Base-by-base conservation (phyloP, 441 rosid genomes). In the Omphalea diandra region DNA sequence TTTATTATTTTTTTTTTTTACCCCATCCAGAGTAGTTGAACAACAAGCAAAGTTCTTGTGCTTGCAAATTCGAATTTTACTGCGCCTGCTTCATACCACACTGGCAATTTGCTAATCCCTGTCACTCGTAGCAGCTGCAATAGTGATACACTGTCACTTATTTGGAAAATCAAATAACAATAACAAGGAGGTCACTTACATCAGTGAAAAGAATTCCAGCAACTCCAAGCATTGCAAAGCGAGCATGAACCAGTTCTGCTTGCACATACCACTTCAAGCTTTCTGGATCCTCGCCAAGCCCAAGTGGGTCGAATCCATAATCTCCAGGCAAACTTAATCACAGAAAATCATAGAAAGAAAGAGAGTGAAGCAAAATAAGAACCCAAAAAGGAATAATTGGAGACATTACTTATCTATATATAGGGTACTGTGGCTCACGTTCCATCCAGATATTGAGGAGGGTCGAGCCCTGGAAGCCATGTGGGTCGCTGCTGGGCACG, bases 191-290 rank as follows among this genome's bases (percentile, higher is more conserved):
- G 67, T 4, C 8, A 67, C 86, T 81, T 73, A 86, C 98, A 69
- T 94, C 99, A 1, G 99, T 94, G 71, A 90, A 88, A 44, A 94
- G 90, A 82, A 94, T 94, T 61, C 97, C 98, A 4, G 94, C 98
- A 73, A 88, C 90, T 62, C 98, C 99, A 10, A 85, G 86, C 99
- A 88, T 92, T 6, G 99, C 97, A 73, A 94, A 94, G 75, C 99
- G 97, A 67, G 93, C 71, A 71, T 89, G 99, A 59, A 92, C 96
- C 73, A 92, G 78, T 81, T 94, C 97, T 49, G 99, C 99, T 83
- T 94, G 97, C 70, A 92, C 99, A 62, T 88, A 94, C 99, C 97
- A 94, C 75, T 82, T 92, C 81, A 92, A 89, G 88, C 93, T 90
- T 44, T 85, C 84, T 1, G 93, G 96, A 69, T 92, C 90, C 70